A percentile compares a stretch with the other conserved stretches of the same genome.
phyloP scores from a whole-genome alignment of 2,329 filamentous ascomycete genomes.

The Cladosporium phlei region DNA sequence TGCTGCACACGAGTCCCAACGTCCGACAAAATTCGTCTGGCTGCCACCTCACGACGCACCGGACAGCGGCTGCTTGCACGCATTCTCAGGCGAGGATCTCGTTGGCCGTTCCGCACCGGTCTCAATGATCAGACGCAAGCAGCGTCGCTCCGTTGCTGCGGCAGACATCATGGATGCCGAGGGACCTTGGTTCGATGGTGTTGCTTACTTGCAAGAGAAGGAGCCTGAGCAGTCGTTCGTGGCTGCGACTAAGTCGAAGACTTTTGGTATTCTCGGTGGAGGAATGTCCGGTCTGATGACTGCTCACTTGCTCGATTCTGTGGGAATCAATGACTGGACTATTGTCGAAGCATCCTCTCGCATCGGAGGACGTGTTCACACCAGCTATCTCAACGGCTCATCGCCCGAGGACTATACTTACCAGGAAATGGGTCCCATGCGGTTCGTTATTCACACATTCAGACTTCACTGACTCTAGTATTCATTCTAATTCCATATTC shows the following conservation, averaged over 20 bases:
- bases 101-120: slow-evolving; percentile 42
- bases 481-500: too few relatives aligned
- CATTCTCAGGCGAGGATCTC: slow-evolving; percentile 37
- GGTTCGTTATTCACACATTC: too few relatives aligned
- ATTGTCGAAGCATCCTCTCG: slow-evolving; percentile 59
- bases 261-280: slow-evolving; percentile 60
- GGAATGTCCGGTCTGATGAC: slow-evolving; percentile 64
- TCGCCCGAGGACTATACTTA: slow-evolving; percentile 61
- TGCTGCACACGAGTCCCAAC: slow-evolving; percentile 24
- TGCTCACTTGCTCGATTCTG: slow-evolving; percentile 44
- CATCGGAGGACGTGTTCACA: slow-evolving; percentile 61
- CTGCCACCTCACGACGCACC: slow-evolving; percentile 39
- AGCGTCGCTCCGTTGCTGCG: slow-evolving; percentile 35
- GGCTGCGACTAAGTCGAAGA: slow-evolving; percentile 51
- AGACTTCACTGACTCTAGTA: too few relatives aligned
- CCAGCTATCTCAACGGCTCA: slow-evolving; percentile 56
- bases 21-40: slow-evolving; percentile 47
- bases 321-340: slow-evolving; percentile 56
- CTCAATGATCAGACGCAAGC: slow-evolving; percentile 32
- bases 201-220: slow-evolving; percentile 53
- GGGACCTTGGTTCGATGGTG: slow-evolving; percentile 64
- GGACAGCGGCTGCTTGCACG: slow-evolving; percentile 41
- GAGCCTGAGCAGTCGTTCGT: slow-evolving; percentile 51
- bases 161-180: slow-evolving; percentile 50
- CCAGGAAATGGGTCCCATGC: slow-evolving; percentile 64